Base-by-base conservation (phyloP, 2,329 filamentous ascomycete genomes). In the Pleoardoris graminearum region DNA sequence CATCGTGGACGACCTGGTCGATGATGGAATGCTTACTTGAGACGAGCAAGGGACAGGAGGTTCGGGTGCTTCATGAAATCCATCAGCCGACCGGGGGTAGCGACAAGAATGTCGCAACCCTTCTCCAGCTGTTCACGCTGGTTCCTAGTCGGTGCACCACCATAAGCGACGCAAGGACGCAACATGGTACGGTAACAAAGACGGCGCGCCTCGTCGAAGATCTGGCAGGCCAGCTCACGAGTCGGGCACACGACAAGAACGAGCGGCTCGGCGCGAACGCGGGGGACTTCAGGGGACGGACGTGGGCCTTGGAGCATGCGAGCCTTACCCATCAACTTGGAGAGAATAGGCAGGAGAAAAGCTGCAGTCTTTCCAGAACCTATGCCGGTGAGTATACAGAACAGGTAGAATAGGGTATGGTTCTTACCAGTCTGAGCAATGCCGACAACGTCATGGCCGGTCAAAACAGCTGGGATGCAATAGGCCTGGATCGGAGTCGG, bases 331-430 rank as follows among this genome's bases (percentile, higher is more conserved):
- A 97, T 97, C 19, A 99, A 77, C 71, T 89, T 88, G 54, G 91
- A 96, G 46, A 97, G 68, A 54, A 96, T 89, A 0, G 94, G 94
- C 50, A 97, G 85, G 4, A 99, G 76, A 68, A 94, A 99, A 0
- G 94, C 92, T 0, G 89, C 93, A 0, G 94, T 99, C 80, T 99
- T 99, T 47, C 94, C 94, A 22, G 93, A 97, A 17, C 94, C 93
- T 97, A 17, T n/a, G 2, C 16, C 1, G 25, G 39, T 60, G 29
- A 57, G 51, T 39, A 39, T 47, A 33, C 27, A 44, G 3, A 22
- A 46, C 19, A 10, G 37, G 36, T 17, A 17, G 12, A 22, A 39
- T 10, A 33, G 36, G 36, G 14, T 36, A 11, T 14, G 17, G 17
- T n/a, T 76, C 83, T 73, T 78, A 95, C 93, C 93, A 42, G 94